Evolutionary conservation across 768 basidiomycete genomes (phyloP), one percentile per base, ranked within the genome.

Genomic region (Suillus weaverae): DNA sequence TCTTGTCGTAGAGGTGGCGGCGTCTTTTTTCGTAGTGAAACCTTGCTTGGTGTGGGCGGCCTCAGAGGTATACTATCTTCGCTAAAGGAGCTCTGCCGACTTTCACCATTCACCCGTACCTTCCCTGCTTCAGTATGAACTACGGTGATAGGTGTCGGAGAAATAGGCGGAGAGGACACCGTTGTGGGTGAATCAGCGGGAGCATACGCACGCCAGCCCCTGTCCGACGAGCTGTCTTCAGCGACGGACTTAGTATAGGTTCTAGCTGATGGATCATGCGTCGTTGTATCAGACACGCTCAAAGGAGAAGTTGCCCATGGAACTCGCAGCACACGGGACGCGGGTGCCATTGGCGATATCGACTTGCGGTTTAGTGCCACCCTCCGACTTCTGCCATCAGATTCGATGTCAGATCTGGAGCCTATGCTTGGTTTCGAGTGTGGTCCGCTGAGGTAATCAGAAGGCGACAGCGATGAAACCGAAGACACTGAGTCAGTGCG

Each of bases 271-370:
- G 78, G 70, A 78, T 80, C 62, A 70, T 65, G 26, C 20, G 77
- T 64, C 16, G 72, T 74, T 63, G 66, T 65, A 54, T 83, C 83
- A 41, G 83, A 81, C 76, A 74, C 1, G 82, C 81, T 7, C 83
- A 83, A 3, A 77, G 71, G 51, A 41, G 79, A 82, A 78, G 32
- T 75, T 70, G 77, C 44, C 78, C 78, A 73, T 14, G 74, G 71
- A 13, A 74, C 70, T 64, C 69, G 76, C 36, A 74, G 72, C 22
- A 78, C 72, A 63, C 82, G 80, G 64, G 80, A 85, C 16, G 75
- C 77, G 38, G 86, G 80, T 20, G 90, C 89, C 87, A 91, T 88
- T 4, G 91, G 89, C 5, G 91, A 92, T 5, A 90, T 74, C 14
- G 87, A 86, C 66, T 83, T 83, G 38, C 90, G 85, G 71, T 90